These are phyloP conservation scores for Potentilla sterilis DNA, from an alignment of 306 rosid species.

Conservation along the genomic window DNA sequence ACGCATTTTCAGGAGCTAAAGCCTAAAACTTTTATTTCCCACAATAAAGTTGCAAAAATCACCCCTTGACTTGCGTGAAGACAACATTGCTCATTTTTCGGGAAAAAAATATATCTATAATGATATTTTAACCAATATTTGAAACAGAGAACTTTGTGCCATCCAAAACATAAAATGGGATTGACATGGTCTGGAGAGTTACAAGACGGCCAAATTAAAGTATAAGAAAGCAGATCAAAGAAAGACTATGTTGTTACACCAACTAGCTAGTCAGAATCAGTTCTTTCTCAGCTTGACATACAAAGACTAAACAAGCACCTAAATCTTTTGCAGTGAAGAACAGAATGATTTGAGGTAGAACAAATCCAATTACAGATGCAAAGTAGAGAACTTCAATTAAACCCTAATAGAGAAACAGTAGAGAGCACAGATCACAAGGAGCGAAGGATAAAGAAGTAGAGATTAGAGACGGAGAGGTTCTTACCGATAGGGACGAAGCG, in stretches of 20 bases:
- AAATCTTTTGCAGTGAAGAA: background rate
- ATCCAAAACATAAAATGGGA: conserved; percentile 24
- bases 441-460: background rate
- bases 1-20: background rate
- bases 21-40: no score
- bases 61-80: background rate
- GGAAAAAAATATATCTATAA: conserved; percentile 6
- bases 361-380: background rate
- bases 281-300: background rate
- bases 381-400: background rate
- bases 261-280: background rate
- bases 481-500: background rate
- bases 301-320: background rate
- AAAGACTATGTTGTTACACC: background rate
- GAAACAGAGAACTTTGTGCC: conserved; percentile 15
- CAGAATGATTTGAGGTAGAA: background rate
- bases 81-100: background rate
- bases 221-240: conserved; percentile 4
- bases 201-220: conserved; percentile 14
- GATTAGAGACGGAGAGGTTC: background rate
- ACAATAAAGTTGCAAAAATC: background rate
- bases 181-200: conserved; percentile 10
- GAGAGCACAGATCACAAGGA: background rate
- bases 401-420: background rate
- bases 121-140: conserved; percentile 16